Percentiles rank a stretch among this genome's conserved stretches.
Conservation (phyloP, 768 basidiomycete genomes). For the Boletus rufocinnamomeus region DNA sequence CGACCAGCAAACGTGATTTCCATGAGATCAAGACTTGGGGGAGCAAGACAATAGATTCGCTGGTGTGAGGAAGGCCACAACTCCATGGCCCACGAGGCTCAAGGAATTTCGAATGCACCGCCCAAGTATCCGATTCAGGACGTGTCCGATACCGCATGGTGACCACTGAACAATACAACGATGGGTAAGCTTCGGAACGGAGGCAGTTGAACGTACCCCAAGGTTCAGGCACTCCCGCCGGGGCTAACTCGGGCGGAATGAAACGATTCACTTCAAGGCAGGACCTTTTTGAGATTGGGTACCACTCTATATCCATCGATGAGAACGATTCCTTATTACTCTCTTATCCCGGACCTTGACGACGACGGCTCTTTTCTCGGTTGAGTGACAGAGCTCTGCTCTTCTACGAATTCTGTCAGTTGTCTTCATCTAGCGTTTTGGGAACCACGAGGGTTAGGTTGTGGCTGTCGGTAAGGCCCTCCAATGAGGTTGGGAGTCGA, state of each 20-base stretch:
- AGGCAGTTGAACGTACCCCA: too few species aligned
- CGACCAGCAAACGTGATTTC: not conserved
- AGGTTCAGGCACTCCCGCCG: not conserved
- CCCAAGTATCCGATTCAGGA: not conserved
- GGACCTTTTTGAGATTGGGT: not conserved
- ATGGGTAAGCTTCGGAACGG: not conserved
- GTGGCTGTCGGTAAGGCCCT: too few species aligned
- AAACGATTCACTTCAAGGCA: not conserved
- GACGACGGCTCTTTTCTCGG: not conserved
- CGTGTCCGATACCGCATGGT: not conserved
- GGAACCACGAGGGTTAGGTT: not conserved
- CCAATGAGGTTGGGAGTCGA: too few species aligned
- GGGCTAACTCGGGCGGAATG: not conserved
- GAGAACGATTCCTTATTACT: too few species aligned
- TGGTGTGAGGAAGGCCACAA: not conserved
- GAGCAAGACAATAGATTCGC: not conserved
- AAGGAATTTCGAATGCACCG: not conserved
- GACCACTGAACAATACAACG: not conserved
- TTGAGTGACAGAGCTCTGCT: not conserved
- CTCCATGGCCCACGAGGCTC: not conserved
- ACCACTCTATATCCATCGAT: not conserved
- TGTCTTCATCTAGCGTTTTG: not conserved
- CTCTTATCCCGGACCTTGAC: not conserved
- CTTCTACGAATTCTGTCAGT: not conserved
- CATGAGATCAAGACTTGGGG: not conserved